Base-by-base conservation (phyloP, 345 rosid species). In the Boechera divaricarpa region DNA sequence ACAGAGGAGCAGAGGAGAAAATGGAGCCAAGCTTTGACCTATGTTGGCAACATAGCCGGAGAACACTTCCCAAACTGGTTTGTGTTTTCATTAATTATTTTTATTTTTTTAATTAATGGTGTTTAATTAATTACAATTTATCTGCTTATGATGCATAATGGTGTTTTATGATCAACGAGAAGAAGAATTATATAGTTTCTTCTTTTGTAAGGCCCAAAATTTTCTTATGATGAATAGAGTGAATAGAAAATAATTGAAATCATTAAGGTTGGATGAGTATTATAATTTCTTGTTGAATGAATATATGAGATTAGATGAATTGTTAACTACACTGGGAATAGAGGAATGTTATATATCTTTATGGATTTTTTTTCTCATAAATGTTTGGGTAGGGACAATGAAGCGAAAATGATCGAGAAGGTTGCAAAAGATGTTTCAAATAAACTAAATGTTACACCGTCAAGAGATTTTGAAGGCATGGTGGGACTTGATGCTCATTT, bases 21-120 rank as follows among this genome's bases (percentile, higher is more conserved):
- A 51, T 67, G 71, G 71, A 67, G 13, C 28, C 5, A 67, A 67
- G 56, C 71, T 31, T 32, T 67, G 45, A 18, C 12, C n/a, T 10
- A 49, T 44, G 58, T 49, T 26, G 58, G 59, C 24, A 48, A 48
- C 10, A 48, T 48, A 2, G 24, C 53, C 53, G 53, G 53, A 0
- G 53, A 48, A 48, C 10, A 48, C 53, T 21, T 21, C 21, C 21
- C 1, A 21, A 3, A 16, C 53, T 48, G 53, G 53, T 48, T 6
- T 7, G 53, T 48, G 3, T 5, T 48, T 45, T 1, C 1, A 21
- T 21, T 21, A 21, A 21, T 21, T 21, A 1, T 21, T 21, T 21
- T 21, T 21, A 21, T 21, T 21, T 21, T 1, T 21, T 21, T 16
- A 16, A 16, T 16, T 16, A 16, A 21, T 21, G 21, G 1, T 21